Percentiles rank a stretch among this genome's conserved stretches.
Evolutionary conservation across 1,284 basidiomycete genomes (phyloP).

Genomic region (Takashimella koratensis): DNA sequence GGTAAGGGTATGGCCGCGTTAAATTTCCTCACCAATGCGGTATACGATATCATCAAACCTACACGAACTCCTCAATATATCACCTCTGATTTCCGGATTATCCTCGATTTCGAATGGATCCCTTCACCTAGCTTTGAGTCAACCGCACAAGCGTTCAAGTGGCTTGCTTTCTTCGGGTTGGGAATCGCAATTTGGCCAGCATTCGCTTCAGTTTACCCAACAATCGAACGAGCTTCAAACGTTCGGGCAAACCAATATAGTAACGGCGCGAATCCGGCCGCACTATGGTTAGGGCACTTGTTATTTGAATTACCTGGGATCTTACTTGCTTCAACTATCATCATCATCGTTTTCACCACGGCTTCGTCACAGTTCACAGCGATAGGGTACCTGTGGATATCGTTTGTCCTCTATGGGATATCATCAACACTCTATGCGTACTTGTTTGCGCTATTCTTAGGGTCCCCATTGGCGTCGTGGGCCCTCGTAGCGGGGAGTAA

Average conservation of each 20-base stretch:
- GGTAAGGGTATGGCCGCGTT: conserved; percentile 59
- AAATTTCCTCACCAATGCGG: conserved; percentile 64
- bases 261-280: conserved; percentile 68
- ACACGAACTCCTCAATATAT: conserved; percentile 49
- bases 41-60: conserved; percentile 58
- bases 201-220: conserved; percentile 70
- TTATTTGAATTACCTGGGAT: conserved; percentile 66
- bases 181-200: conserved; percentile 65
- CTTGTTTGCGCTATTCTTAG: conserved; percentile 60
- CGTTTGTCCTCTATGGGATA: conserved; percentile 69
- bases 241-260: conserved; percentile 61
- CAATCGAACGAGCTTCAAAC: conserved; percentile 60
- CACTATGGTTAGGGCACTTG: conserved; percentile 74
- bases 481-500: conserved; percentile 71
- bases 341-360: conserved; percentile 60
- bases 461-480: conserved; percentile 69
- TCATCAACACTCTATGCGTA: conserved; percentile 66
- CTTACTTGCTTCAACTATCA: conserved; percentile 58
- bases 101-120: conserved; percentile 58
- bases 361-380: conserved; percentile 63
- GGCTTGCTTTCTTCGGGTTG: conserved; percentile 34
- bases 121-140: conserved; percentile 24
- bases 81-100: conserved; percentile 57
- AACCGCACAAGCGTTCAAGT: conserved; percentile 29
- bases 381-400: conserved; percentile 58